Conservation (phyloP, 306 rosid species). For the Pterocarpus santalinus region DNA sequence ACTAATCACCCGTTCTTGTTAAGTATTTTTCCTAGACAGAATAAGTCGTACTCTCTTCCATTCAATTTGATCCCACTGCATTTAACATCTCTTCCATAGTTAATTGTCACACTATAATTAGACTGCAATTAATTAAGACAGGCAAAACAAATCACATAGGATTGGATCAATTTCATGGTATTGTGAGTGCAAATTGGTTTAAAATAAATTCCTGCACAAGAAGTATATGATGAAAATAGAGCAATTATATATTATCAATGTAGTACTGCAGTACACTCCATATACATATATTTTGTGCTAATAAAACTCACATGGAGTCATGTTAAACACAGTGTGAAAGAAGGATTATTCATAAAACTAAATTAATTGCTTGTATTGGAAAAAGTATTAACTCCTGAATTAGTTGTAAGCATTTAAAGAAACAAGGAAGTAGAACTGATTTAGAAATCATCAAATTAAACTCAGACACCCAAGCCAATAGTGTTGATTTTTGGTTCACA, state of each 20-base stretch:
- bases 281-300: no score
- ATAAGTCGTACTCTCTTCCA: constrained; percentile 7
- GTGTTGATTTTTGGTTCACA: constrained; percentile 35
- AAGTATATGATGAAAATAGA: no score
- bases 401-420: neutral
- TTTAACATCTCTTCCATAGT: neutral
- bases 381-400: neutral
- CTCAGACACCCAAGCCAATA: constrained; percentile 29
- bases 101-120: neutral
- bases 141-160: no score
- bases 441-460: constrained; percentile 17
- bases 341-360: neutral
- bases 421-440: constrained; percentile 4
- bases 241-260: no score
- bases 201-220: no score
- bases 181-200: no score
- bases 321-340: neutral
- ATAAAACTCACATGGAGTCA: no score
- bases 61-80: no score
- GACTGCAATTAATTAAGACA: no score
- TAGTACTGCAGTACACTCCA: no score
- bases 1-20: neutral
- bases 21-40: constrained; percentile 5
- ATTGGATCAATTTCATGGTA: no score
- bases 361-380: neutral